Base-by-base conservation (phyloP, 2,329 filamentous ascomycete species). In the Monilinia laxa region DNA sequence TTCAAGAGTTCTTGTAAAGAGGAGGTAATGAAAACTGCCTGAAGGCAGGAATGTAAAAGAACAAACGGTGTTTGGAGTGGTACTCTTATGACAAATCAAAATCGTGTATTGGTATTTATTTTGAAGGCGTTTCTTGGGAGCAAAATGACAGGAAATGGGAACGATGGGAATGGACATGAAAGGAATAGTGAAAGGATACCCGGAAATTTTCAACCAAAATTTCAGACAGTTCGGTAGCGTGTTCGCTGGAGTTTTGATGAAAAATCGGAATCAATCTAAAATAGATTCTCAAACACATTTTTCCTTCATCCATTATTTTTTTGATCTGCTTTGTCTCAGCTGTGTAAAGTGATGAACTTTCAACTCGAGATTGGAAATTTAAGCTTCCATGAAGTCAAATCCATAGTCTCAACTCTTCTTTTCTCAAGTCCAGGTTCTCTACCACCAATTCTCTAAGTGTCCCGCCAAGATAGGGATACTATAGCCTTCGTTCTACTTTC, bases 101-200 rank as follows among this genome's bases (percentile, higher is more conserved):
- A 9, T 40, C 31, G n/a, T 59, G 20, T 58, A 4, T 16, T 51
- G 45, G n/a, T 25, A 62, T 20, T 38, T 28, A 11, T 62, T 20
- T n/a, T n/a, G 18, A 18, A 40, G 58, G 58, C 58, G 58, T 62
- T 35, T 5, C 12, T 28, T 11, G 20, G 45, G 45, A 10, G 58
- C 18, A 40, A 51, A 20, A 6, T 20, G n/a, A 51, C n/a, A 10
- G 47, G n/a, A 51, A 25, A n/a, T 5, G 10, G n/a, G 9, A n/a
- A 11, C 45, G 58, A 14, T 38, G 3, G 45, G 45, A 49, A 49
- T 49, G 20, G 20, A 2, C n/a, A 49, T 25, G 28, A 38, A 42
- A 28, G 58, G 51, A 56, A 56, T 23, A 38, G 51, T 38, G 56
- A 23, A 64, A 56, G 62, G 62, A 64, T 64, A 64, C 62, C 62